A percentile compares a stretch with the other conserved stretches of the same genome.
phyloP scores from a whole-genome alignment of 352 stramenopile genomes.

The Globisporangium lucens region DNA sequence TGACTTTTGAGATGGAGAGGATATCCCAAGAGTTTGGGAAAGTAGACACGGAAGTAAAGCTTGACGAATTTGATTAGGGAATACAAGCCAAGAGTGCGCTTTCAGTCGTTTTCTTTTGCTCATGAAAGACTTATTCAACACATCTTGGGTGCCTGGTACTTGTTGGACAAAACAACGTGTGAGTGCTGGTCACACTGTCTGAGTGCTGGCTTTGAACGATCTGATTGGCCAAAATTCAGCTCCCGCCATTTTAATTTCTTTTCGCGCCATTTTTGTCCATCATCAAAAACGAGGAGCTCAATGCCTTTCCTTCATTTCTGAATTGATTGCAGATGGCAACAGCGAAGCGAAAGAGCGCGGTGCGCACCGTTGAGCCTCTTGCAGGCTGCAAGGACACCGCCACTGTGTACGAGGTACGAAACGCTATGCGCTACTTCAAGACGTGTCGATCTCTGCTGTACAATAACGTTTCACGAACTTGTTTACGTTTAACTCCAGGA shows the following conservation, averaged over 20 bases:
- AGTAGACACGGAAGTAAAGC: too few species aligned
- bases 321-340: background rate
- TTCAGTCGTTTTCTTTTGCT: too few species aligned
- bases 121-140: too few species aligned
- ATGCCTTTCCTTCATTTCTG: background rate
- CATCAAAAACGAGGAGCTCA: background rate
- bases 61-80: too few species aligned
- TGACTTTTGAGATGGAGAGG: too few species aligned
- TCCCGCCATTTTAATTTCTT: background rate
- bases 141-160: too few species aligned
- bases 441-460: background rate
- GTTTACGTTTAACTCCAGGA: slow-evolving; percentile 27
- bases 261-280: background rate
- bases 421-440: too few species aligned
- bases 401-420: slow-evolving; percentile 3
- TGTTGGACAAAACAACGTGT: background rate
- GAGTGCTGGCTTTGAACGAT: background rate
- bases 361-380: background rate
- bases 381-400: background rate
- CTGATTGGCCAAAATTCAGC: background rate
- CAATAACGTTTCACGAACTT: background rate
- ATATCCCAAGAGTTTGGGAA: too few species aligned
- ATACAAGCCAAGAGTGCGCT: too few species aligned
- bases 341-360: slow-evolving; percentile 1
- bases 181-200: background rate